Conservation (phyloP, 495 filamentous ascomycete genomes). For the Penicillium pancosmium region DNA sequence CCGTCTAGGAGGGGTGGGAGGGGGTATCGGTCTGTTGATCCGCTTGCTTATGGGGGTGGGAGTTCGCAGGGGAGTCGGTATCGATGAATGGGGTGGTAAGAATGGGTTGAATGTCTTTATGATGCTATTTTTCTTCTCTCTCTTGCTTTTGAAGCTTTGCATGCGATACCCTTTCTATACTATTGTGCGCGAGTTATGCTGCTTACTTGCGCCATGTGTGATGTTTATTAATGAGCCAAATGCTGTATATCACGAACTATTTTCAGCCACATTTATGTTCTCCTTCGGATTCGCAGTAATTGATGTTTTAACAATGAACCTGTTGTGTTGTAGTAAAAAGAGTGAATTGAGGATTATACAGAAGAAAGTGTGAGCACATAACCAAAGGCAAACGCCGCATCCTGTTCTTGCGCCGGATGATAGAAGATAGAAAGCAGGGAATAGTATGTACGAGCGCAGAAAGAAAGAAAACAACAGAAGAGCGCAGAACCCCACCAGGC, state of each 20-base stretch:
- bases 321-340: neutral
- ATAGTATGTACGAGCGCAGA: conserved; percentile 1
- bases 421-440: neutral
- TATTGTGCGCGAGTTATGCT: too few species aligned
- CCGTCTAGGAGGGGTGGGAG: conserved; percentile 29
- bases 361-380: neutral
- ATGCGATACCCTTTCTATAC: too few species aligned
- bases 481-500: neutral
- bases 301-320: neutral
- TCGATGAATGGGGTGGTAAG: neutral
- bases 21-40: conserved; percentile 29
- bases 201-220: too few species aligned
- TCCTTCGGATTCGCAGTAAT: neutral
- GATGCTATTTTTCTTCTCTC: neutral
- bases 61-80: conserved; percentile 26
- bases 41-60: conserved; percentile 35
- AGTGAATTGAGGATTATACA: conserved; percentile 1
- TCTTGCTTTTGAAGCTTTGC: too few species aligned
- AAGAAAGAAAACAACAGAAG: neutral
- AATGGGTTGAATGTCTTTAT: neutral
- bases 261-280: too few species aligned
- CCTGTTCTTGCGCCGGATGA: neutral
- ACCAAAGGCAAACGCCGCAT: neutral
- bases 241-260: too few species aligned
- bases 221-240: too few species aligned